A percentile compares a stretch with the other conserved stretches of the same genome.
These are phyloP conservation scores for Sherardia arvensis DNA, from an alignment of 257 asterid species.

Conservation along the genomic window DNA sequence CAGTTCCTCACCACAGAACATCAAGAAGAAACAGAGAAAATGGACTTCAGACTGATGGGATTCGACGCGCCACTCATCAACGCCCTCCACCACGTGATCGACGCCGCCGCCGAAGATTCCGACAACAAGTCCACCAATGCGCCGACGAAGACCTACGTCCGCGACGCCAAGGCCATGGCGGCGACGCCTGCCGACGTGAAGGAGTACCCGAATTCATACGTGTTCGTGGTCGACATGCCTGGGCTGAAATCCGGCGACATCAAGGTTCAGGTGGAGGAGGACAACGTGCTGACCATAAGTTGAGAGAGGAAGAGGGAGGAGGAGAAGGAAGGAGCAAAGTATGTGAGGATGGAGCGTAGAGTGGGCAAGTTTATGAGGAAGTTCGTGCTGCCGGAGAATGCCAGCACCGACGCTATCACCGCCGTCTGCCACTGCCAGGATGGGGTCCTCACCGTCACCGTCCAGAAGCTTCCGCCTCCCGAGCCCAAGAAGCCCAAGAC, in stretches of 20 bases:
- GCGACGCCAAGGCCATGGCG: slow-evolving; percentile 22
- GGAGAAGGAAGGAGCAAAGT: slow-evolving; percentile 41
- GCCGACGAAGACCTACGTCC: slow-evolving; percentile 16
- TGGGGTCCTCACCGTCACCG: slow-evolving; percentile 66
- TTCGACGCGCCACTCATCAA: slow-evolving; percentile 25
- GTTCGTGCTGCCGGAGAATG: slow-evolving; percentile 70
- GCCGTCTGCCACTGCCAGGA: slow-evolving; percentile 77
- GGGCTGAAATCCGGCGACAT: slow-evolving; percentile 23
- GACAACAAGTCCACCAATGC: slow-evolving; percentile 10
- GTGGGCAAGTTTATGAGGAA: slow-evolving; percentile 69
- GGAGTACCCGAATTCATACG: slow-evolving; percentile 9
- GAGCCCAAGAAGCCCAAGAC: slow-evolving; percentile 76
- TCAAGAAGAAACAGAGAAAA: background rate
- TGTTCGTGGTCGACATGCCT: slow-evolving; percentile 18
- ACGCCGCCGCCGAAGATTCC: slow-evolving; percentile 7
- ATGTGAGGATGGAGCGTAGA: slow-evolving; percentile 69
- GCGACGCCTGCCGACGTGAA: slow-evolving; percentile 20
- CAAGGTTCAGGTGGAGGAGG: slow-evolving; percentile 19
- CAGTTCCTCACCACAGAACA: background rate
- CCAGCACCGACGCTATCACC: slow-evolving; percentile 41
- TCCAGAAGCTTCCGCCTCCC: slow-evolving; percentile 83
- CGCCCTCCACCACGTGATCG: slow-evolving; percentile 19
- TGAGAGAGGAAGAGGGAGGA: slow-evolving; percentile 42
- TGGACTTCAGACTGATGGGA: slow-evolving; percentile 59
- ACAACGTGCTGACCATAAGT: slow-evolving; percentile 25